phyloP scores from a whole-genome alignment of 2,329 filamentous ascomycete species.

The Colletotrichum brevisporum region DNA sequence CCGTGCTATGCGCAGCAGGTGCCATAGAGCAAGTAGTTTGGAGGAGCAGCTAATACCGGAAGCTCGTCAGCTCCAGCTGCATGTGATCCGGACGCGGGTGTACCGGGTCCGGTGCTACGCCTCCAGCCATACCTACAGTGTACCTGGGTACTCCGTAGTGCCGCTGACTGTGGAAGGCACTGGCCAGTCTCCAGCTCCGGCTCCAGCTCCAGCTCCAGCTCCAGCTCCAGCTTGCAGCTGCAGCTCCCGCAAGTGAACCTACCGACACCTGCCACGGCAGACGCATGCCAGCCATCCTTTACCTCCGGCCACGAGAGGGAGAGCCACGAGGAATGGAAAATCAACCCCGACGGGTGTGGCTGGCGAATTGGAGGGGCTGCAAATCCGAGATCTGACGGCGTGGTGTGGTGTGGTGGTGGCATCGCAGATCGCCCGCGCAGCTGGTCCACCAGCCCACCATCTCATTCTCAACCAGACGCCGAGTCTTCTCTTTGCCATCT shows the following conservation, averaged over 20 bases:
- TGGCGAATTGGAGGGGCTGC: slow-evolving; percentile 10
- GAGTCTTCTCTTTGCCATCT: slow-evolving; percentile 7
- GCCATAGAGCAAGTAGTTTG: neutral
- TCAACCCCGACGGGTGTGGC: slow-evolving; percentile 12
- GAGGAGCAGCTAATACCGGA: slow-evolving; percentile 20
- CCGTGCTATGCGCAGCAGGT: neutral
- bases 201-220: slow-evolving; percentile 1
- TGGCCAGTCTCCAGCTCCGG: neutral
- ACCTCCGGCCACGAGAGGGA: neutral
- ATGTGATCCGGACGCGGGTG: slow-evolving; percentile 34
- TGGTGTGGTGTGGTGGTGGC: slow-evolving; percentile 1
- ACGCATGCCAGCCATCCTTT: slow-evolving; percentile 2
- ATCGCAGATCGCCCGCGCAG: neutral
- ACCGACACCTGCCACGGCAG: slow-evolving; percentile 8
- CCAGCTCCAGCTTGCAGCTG: neutral
- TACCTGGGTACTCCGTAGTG: neutral
- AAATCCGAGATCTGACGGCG: slow-evolving; percentile 21
- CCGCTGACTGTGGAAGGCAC: no score
- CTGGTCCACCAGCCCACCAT: neutral
- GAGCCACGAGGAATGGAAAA: neutral
- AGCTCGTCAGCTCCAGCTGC: slow-evolving; percentile 25
- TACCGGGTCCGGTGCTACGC: slow-evolving; percentile 1
- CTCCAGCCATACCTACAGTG: neutral
- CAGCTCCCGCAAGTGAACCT: neutral
- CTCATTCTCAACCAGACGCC: neutral